Percentiles rank a stretch among this genome's conserved stretches.
phyloP scores from a whole-genome alignment of 805 yeast genomes.

The Suhomyces faveliae region DNA sequence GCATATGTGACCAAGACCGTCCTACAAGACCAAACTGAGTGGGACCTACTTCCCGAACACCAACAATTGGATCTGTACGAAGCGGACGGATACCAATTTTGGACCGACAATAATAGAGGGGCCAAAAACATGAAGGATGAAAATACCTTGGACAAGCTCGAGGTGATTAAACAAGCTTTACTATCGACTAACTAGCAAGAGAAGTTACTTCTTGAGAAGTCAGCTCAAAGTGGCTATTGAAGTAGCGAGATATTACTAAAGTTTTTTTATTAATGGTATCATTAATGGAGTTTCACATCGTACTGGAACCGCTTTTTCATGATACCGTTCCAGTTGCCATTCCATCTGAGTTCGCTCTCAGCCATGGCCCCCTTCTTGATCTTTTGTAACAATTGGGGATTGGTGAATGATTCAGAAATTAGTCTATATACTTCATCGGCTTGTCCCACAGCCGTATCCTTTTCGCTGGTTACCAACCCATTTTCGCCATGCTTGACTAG shows the following conservation, averaged over 20 bases:
- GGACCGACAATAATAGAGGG: slow-evolving; percentile 36
- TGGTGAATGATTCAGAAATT: slow-evolving; percentile 26
- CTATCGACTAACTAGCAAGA: slow-evolving; percentile 9
- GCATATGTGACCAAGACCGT: slow-evolving; percentile 37
- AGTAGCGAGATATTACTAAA: no score
- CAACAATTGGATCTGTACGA: slow-evolving; percentile 41
- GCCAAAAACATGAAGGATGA: slow-evolving; percentile 30
- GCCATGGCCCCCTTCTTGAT: slow-evolving; percentile 66
- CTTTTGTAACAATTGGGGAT: slow-evolving; percentile 30
- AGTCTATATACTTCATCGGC: slow-evolving; percentile 26
- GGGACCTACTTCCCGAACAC: slow-evolving; percentile 56
- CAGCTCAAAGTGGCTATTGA: no score
- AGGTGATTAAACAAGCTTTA: slow-evolving; percentile 19
- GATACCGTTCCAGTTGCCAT: slow-evolving; percentile 60
- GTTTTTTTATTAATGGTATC: no score
- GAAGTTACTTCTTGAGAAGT: no score
- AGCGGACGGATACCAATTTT: slow-evolving; percentile 47
- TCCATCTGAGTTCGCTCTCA: slow-evolving; percentile 77
- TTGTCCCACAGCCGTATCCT: slow-evolving; percentile 13
- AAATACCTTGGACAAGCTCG: slow-evolving; percentile 24
- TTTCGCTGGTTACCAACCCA: slow-evolving; percentile 53
- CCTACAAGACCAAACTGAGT: slow-evolving; percentile 20
- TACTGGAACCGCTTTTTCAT: slow-evolving; percentile 35
- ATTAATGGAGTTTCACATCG: slow-evolving; percentile 5
- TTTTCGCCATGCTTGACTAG: slow-evolving; percentile 66